Evolutionary conservation across 129 eudicot genomes (phyloP), one percentile per base, ranked within the genome.

Genomic region (Centrapalus pauciflorus): DNA sequence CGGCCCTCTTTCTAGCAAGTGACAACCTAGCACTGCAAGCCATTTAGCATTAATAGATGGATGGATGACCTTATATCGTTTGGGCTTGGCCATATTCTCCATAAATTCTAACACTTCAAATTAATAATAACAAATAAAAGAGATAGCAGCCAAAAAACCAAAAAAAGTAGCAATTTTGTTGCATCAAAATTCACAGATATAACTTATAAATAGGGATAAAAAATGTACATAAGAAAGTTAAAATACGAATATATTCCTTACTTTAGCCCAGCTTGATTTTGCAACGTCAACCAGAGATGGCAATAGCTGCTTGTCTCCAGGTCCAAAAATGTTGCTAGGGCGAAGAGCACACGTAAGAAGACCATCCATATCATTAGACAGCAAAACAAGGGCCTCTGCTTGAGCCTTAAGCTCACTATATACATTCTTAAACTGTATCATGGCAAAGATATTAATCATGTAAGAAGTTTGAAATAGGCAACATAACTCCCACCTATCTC

Each of bases 281-380:
- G 89, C 96, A 61, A 79, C 77, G 61, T 77, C 82, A 40, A 88
- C 77, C 63, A 92, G 49, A 58, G 66, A 81, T 14, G 88, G 95
- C 64, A 88, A 69, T 33, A 92, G 59, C 5, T 79, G 64, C 52
- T 77, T 75, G 76, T 92, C 96, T 62, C 85, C 84, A 69, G 98
- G 96, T 50, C 98, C 98, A 73, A 92, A 92, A 37, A 88, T 71
- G 70, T 83, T 83, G 83, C 82, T 54, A 46, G 95, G 82, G 48
- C 98, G 91, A 81, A 92, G 80, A 25, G 75, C 89, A 49, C 98
- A 92, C 7, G 98, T 88, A 57, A 92, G 38, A 75, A 92, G 95
- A 67, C 96, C 98, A 77, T 85, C 83, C 45, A 75, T 43, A 48
- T 81, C 82, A 61, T 85, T 92, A 35, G 98, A 82, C 66, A 61